Base-by-base conservation (phyloP, 305 asterid species). In the Ajuga reptans region DNA sequence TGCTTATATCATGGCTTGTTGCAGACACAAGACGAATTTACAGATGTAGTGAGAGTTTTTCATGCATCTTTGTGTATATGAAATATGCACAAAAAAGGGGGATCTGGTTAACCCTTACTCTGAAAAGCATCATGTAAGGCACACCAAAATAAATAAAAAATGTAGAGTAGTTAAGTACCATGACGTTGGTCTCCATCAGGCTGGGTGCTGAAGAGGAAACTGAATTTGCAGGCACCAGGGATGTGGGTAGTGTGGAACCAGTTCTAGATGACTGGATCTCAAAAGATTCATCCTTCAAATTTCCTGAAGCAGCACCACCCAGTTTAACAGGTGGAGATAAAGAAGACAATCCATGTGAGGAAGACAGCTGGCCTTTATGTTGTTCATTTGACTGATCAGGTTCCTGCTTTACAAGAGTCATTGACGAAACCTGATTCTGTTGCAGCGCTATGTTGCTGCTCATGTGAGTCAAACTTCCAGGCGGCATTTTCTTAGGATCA, bases 381-480 rank as follows among this genome's bases (percentile, higher is more conserved):
- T 86, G 92, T 75, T 89, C 94, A 78, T 78, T 85, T 49, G 87
- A 83, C 73, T 80, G 98, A 68, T 92, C 95, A 67, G 64, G 85
- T 79, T 89, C 96, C 73, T 79, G 89, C 77, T 91, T 89, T 43
- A 83, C 89, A 81, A 77, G 82, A 55, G 75, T 24, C 78, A 67
- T 51, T 16, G 95, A 85, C 33, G 89, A 73, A 29, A 72, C 78
- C 59, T 79, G 83, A 76, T 79, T 82, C 77, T 83, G 87, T 47
- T 75, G 85, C 74, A 80, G 57, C 5, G 77, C 68, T 50, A 81
- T 65, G 74, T 77, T 80, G 80, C 79, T 84, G 69, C 79, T 72
- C 75, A 74, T 52, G 68, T 79, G 85, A 72, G 81, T 15, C 58
- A 66, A 66, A 75, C 69, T 72, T 64, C 86, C 84, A 4, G 77